Evolutionary conservation across 2,329 filamentous ascomycete genomes (phyloP).

Genomic region (Aspergillus pseudoglaucus): DNA sequence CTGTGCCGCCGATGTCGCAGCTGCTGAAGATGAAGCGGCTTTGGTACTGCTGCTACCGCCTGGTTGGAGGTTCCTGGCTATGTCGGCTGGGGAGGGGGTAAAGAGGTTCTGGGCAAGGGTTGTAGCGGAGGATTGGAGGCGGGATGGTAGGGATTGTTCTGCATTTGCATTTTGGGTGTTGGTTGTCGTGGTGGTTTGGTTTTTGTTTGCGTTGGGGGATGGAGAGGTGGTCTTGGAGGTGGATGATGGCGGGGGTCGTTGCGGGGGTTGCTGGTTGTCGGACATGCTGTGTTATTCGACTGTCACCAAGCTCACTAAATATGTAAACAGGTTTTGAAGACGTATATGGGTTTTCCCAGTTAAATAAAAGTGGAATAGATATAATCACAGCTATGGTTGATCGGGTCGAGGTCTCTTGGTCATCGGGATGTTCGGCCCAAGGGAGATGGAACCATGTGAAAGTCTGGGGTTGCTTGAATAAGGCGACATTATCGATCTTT

Average conservation of each 20-base stretch:
- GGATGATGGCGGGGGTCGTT: neutral
- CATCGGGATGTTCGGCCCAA: no score
- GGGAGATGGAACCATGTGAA: no score
- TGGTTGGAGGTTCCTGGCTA: constrained; percentile 14
- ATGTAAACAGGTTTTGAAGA: no score
- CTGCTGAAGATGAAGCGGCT: constrained; percentile 9
- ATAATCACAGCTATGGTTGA: no score
- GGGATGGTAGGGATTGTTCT: constrained; percentile 19
- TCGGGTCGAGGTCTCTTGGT: no score
- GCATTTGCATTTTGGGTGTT: constrained; percentile 2
- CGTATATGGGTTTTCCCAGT: no score
- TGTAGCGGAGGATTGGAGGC: constrained; percentile 30
- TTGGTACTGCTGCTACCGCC: constrained; percentile 5
- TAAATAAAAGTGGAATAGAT: no score
- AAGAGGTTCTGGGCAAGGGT: constrained; percentile 28
- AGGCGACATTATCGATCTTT: no score
- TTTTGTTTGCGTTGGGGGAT: constrained; percentile 6
- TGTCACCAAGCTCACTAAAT: no score
- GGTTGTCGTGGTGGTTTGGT: no score
- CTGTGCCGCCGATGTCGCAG: constrained; percentile 14
- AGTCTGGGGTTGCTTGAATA: no score
- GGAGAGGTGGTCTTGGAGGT: neutral
- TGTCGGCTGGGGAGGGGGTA: constrained; percentile 13
- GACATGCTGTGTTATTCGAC: neutral
- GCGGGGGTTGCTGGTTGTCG: neutral